Evolutionary conservation across 2,329 filamentous ascomycete genomes (phyloP), one percentile per base, ranked within the genome.

Genomic region (Ciborinia camelliae): DNA sequence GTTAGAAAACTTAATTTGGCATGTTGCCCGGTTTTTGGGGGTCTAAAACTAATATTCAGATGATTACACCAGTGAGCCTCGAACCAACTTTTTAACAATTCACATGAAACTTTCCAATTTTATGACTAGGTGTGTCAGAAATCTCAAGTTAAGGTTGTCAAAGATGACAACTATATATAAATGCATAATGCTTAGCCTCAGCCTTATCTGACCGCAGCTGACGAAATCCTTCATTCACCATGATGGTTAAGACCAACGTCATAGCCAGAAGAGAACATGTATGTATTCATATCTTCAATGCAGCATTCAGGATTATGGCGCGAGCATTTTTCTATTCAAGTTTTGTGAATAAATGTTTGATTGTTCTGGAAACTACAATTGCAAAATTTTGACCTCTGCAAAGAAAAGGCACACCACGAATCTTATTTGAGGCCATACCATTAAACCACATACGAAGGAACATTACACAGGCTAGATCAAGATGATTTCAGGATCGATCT

Each of bases 201-300:
- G 55, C 55, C n/a, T 59, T 59, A 37, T 47, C 41, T 59, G 43
- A 59, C 55, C 55, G 41, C 55, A 47, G 41, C 41, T 18, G 41
- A 28, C n/a, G 4, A n/a, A 26, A 58, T 58, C 55, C 55, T 58
- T 58, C 28, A 35, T 47, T 58, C 28, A 35, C 55, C 10, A 57
- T 35, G 30, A 35, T 8, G 14, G 55, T 30, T 48, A 37, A n/a
- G 4, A 3, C 28, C 54, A 47, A 26, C 41, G n/a, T 35, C 41
- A 47, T 23, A n/a, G 35, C 30, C n/a, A 59, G 8, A 59, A 47
- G 12, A 9, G 20, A n/a, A n/a, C n/a, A 35, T 45, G 32, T 26
- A 47, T 35, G 7, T 47, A 35, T 23, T 14, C 20, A 26, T 23
- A 59, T 59, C 1, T 35, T 26, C 18, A 35, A 7, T 5, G 12